Conservation (phyloP, 768 basidiomycete genomes). For the Dentipellis sp. region DNA sequence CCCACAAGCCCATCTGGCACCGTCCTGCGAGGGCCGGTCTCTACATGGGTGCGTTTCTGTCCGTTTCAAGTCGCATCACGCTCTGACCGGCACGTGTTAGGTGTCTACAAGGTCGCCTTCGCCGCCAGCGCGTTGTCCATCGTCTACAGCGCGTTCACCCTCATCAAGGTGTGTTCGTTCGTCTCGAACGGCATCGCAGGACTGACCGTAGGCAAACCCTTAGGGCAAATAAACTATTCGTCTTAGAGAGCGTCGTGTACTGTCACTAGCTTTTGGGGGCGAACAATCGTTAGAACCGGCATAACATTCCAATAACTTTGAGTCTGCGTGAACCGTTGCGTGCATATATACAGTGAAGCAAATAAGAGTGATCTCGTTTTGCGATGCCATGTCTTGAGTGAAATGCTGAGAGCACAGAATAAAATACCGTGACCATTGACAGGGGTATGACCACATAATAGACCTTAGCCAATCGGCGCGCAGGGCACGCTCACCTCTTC, state of each 20-base stretch:
- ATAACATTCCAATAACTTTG: too few species aligned
- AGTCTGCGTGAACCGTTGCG: too few species aligned
- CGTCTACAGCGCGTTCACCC: slow-evolving; percentile 36
- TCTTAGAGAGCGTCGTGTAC: background rate
- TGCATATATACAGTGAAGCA: too few species aligned
- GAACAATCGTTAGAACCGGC: too few species aligned
- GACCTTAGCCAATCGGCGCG: too few species aligned
- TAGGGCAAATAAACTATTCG: slow-evolving; percentile 5
- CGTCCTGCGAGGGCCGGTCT: slow-evolving; percentile 53
- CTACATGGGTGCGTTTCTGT: slow-evolving; percentile 45
- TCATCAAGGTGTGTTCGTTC: slow-evolving; percentile 28
- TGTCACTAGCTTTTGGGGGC: background rate
- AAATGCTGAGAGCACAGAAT: too few species aligned
- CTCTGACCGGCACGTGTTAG: slow-evolving; percentile 24
- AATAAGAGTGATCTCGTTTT: too few species aligned
- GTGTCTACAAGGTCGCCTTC: slow-evolving; percentile 45
- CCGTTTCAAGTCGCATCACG: background rate
- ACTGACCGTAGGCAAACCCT: background rate
- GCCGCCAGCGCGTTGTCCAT: slow-evolving; percentile 45
- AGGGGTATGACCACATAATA: too few species aligned
- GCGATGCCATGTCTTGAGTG: too few species aligned
- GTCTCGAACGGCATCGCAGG: background rate
- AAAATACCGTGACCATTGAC: too few species aligned
- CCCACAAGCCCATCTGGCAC: slow-evolving; percentile 45
- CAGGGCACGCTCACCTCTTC: too few species aligned